phyloP scores from a whole-genome alignment of 208 protist species.

The Vickermania ingenoplastis region DNA sequence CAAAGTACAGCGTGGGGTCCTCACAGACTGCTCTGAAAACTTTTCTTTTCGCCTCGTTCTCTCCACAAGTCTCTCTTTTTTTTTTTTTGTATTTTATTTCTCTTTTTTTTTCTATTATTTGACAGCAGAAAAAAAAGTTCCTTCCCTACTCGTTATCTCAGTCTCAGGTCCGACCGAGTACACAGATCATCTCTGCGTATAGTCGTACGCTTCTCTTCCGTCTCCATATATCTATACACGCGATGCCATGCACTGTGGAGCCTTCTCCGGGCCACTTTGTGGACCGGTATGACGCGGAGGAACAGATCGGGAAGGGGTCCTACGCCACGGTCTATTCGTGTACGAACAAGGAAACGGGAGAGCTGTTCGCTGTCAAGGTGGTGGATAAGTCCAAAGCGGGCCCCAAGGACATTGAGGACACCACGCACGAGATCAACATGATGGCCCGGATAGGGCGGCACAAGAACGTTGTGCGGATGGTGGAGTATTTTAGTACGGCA shows the following conservation, averaged over 20 bases:
- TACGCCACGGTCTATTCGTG: slow-evolving; percentile 74
- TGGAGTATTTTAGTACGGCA: slow-evolving; percentile 90
- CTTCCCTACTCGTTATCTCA: too few species aligned
- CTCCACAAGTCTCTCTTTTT: too few species aligned
- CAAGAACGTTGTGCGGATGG: slow-evolving; percentile 81
- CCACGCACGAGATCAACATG: slow-evolving; percentile 66
- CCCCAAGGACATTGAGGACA: slow-evolving; percentile 62
- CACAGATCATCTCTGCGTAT: too few species aligned
- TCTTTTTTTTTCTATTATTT: too few species aligned
- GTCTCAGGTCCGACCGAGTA: too few species aligned
- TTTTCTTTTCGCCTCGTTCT: too few species aligned
- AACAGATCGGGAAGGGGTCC: slow-evolving; percentile 56
- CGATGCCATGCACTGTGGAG: not conserved
- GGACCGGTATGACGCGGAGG: slow-evolving; percentile 31
- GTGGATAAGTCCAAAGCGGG: slow-evolving; percentile 66
- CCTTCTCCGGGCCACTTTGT: slow-evolving; percentile 22
- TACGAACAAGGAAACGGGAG: slow-evolving; percentile 28
- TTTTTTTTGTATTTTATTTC: too few species aligned
- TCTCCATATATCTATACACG: too few species aligned
- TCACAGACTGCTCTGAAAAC: too few species aligned
- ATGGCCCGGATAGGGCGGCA: slow-evolving; percentile 65
- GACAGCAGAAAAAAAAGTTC: too few species aligned
- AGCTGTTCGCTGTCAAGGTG: slow-evolving; percentile 67
- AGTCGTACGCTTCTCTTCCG: too few species aligned
- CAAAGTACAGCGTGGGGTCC: too few species aligned